Percentiles rank a stretch among this genome's conserved stretches.
These are phyloP conservation scores for Suillus plorans DNA, from an alignment of 768 basidiomycete genomes.

Conservation along the genomic window DNA sequence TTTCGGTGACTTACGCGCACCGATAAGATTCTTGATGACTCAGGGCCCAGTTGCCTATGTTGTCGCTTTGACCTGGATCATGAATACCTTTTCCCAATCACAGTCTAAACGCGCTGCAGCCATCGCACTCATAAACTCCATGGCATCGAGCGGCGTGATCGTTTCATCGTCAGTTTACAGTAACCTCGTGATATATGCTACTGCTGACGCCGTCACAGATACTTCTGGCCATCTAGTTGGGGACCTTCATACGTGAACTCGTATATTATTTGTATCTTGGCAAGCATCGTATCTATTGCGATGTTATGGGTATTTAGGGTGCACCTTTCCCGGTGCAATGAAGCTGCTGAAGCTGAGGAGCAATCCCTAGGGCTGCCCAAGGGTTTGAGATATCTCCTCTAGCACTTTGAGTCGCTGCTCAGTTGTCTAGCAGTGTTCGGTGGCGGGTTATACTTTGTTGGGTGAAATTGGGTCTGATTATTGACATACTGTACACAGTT, in stretches of 20 bases:
- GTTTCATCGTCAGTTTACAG: conserved; percentile 62
- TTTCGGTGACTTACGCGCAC: neutral
- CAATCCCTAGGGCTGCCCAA: conserved; percentile 30
- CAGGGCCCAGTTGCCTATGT: conserved; percentile 70
- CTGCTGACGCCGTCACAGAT: conserved; percentile 32
- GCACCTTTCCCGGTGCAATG: conserved; percentile 42
- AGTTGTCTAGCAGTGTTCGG: too few relatives aligned
- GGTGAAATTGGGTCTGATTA: neutral
- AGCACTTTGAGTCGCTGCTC: conserved; percentile 7
- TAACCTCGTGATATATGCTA: neutral
- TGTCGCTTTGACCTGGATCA: conserved; percentile 54
- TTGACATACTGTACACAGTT: neutral
- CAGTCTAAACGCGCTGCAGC: conserved; percentile 84
- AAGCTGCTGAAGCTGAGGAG: conserved; percentile 37
- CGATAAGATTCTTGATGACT: conserved; percentile 70
- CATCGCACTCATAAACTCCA: conserved; percentile 75
- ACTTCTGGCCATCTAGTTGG: conserved; percentile 67
- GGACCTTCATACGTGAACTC: conserved; percentile 68
- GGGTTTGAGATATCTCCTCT: conserved; percentile 48
- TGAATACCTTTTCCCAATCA: conserved; percentile 64
- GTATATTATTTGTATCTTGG: conserved; percentile 69
- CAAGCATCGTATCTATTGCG: conserved; percentile 46
- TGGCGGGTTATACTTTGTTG: neutral
- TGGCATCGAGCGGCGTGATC: conserved; percentile 79
- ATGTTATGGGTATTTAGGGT: conserved; percentile 48